Conservation (phyloP, 2,329 filamentous ascomycete genomes). For the Fusarium pseudoanthophilum region DNA sequence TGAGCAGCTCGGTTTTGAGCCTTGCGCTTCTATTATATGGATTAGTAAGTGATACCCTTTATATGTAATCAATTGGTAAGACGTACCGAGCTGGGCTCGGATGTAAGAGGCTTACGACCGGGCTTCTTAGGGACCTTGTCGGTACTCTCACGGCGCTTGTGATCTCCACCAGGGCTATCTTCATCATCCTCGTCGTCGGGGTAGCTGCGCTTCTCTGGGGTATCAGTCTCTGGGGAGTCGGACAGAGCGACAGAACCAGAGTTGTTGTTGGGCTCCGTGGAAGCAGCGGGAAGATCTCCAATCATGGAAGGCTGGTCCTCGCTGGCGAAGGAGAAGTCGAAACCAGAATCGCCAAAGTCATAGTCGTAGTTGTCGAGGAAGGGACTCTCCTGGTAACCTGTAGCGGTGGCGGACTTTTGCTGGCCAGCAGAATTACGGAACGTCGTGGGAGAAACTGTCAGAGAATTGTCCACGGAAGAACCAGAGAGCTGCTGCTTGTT, state of each 20-base stretch:
- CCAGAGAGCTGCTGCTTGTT: constrained; percentile 61
- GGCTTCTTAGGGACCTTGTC: constrained; percentile 95
- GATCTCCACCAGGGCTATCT: constrained; percentile 55
- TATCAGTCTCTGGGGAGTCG: constrained; percentile 66
- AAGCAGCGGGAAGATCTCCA: constrained; percentile 70
- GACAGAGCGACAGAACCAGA: constrained; percentile 60
- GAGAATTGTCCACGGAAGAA: constrained; percentile 50
- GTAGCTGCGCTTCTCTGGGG: constrained; percentile 76
- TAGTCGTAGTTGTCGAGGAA: constrained; percentile 82
- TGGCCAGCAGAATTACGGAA: constrained; percentile 62
- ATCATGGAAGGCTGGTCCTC: constrained; percentile 74
- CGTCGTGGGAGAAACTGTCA: constrained; percentile 60
- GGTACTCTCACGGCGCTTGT: constrained; percentile 82
- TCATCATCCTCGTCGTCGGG: constrained; percentile 77
- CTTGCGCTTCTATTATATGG: constrained; percentile 79
- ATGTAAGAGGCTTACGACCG: constrained; percentile 93
- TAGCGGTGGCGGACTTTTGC: constrained; percentile 51
- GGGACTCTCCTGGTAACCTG: constrained; percentile 77
- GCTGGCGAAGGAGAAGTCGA: constrained; percentile 71
- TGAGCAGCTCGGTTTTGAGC: constrained; percentile 95
- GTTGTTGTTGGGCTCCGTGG: constrained; percentile 15
- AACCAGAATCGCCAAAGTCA: constrained; percentile 79
- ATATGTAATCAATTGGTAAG: neutral
- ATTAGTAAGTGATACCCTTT: constrained; percentile 19
- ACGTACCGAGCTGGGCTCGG: constrained; percentile 94